Evolutionary conservation across 2,329 filamentous ascomycete species (phyloP), one percentile per base, ranked within the genome.

Genomic region (Aotearoamyces nothofagi): DNA sequence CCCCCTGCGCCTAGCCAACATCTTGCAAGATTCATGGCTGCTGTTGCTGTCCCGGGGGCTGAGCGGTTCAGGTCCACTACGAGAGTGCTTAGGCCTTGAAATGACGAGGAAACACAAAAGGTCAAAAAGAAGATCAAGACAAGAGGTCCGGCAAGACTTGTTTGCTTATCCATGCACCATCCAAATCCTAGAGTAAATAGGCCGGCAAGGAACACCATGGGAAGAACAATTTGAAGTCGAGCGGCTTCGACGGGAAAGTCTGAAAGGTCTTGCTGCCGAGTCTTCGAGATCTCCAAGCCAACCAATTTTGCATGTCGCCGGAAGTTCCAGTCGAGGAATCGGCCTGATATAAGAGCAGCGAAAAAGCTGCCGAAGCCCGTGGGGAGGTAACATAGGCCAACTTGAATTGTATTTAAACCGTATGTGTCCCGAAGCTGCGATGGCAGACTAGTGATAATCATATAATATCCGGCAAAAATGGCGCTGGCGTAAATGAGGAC

Each of bases 281-380:
- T 70, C 33, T 58, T 62, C 35, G 68, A 66, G 37, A 82, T 65
- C 2, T 57, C 54, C 33, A 83, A 57, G 5, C 71, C 71, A 10
- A 75, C 55, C 17, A 62, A 60, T 27, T 56, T 60, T 2, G 79
- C 78, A 26, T 73, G 63, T 22, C 77, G 66, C 5, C 70, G 62
- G 49, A 80, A 92, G 48, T 84, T 84, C 60, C 68, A 32, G 27
- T 76, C 70, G 1, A 73, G 47, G 6, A 71, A 35, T 17, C 51
- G 50, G 4, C 80, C 77, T 35, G 69, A 65, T n/a, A 49, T 45
- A 15, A 45, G 70, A 60, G 30, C 66, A 47, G 63, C 55, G 2
- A 57, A 41, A 9, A 63, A 51, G n/a, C 61, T 63, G 1, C 63
- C 65, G 4, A 43, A 50, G 0, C 63, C 64, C 16, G 64, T 42